Base-by-base conservation (phyloP, 2,329 filamentous ascomycete species). In the Botrytis tulipae region DNA sequence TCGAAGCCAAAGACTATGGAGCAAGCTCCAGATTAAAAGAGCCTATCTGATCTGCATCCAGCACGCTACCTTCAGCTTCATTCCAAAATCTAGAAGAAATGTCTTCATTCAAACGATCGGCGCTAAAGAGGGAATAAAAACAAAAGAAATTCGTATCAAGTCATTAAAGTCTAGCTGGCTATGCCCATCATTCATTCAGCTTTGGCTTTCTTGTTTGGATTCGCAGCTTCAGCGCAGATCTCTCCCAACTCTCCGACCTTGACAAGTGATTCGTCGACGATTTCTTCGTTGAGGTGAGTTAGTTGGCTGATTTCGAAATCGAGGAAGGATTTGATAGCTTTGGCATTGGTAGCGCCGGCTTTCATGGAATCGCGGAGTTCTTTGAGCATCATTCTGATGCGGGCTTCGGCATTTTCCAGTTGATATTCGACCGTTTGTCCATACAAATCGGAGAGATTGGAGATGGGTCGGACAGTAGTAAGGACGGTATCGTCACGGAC, bases 401-500 rank as follows among this genome's bases (percentile, higher is more conserved):
- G 80, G 46, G 80, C 77, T 73, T 83, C 80, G 1, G 82, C 78
- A 61, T 83, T 80, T 73, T 84, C 82, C 40, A 83, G 77, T 69
- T 81, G 79, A 74, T 84, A 84, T 71, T 83, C 80, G 14, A 82
- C 78, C 54, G 80, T 81, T 75, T 83, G 82, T 25, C 77, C 78
- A 75, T 83, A 83, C 10, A 83, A 76, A 74, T 83, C 82, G 12
- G 80, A 80, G 9, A 82, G 77, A 59, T 83, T 78, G 18, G 80
- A 82, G 46, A 84, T 83, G 6, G 79, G 78, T 29, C 82, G 78
- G 37, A 82, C 80, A 12, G 80, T 82, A 5, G 78, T 80, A 16
- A 84, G 78, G 37, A 82, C 78, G 7, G 81, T 83, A 42, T 85
- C 84, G 67, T 86, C 84, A 8, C 78, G 78, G 29, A 84, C 73